Percentiles rank a stretch among this genome's conserved stretches.
These are phyloP conservation scores for Malassezia brasiliensis DNA, from an alignment of 1,284 basidiomycete species.

Conservation along the genomic window DNA sequence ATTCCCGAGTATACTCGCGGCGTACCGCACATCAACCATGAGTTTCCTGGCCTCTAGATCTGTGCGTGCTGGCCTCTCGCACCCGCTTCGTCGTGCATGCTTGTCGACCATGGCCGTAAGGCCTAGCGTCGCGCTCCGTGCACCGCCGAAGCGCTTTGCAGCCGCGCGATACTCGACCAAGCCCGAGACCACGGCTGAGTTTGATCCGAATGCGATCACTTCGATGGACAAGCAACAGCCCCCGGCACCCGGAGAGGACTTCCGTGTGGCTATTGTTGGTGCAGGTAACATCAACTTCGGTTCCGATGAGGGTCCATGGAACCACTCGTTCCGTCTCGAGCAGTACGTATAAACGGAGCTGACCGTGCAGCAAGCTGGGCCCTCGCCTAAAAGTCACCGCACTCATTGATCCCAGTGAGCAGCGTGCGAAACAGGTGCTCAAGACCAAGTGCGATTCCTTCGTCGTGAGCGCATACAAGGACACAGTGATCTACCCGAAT, in stretches of 20 bases:
- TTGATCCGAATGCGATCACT: slow-evolving; percentile 37
- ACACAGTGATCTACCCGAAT: slow-evolving; percentile 76
- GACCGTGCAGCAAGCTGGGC: slow-evolving; percentile 68
- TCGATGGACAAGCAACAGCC: slow-evolving; percentile 47
- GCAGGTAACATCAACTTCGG: slow-evolving; percentile 22
- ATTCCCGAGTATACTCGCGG: too few species aligned
- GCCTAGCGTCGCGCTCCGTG: neutral
- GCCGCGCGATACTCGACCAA: neutral
- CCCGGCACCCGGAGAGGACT: slow-evolving; percentile 43
- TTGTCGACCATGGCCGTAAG: neutral
- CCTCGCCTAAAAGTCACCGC: slow-evolving; percentile 90
- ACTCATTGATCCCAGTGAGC: slow-evolving; percentile 77
- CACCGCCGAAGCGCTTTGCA: neutral
- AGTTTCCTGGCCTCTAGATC: neutral
- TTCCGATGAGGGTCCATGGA: slow-evolving; percentile 48
- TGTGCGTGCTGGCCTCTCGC: neutral
- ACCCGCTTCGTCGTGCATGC: neutral
- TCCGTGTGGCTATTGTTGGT: slow-evolving; percentile 46
- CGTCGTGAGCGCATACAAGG: slow-evolving; percentile 82
- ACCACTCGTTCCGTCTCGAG: slow-evolving; percentile 47
- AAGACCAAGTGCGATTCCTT: slow-evolving; percentile 85
- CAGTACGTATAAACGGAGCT: slow-evolving; percentile 16
- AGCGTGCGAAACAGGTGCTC: slow-evolving; percentile 70
- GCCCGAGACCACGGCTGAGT: slow-evolving; percentile 17
- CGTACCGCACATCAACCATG: neutral